Evolutionary conservation across 371 early-diverging fungal species (phyloP), one percentile per base, ranked within the genome.

Genomic region (Apophysomyces sp.): DNA sequence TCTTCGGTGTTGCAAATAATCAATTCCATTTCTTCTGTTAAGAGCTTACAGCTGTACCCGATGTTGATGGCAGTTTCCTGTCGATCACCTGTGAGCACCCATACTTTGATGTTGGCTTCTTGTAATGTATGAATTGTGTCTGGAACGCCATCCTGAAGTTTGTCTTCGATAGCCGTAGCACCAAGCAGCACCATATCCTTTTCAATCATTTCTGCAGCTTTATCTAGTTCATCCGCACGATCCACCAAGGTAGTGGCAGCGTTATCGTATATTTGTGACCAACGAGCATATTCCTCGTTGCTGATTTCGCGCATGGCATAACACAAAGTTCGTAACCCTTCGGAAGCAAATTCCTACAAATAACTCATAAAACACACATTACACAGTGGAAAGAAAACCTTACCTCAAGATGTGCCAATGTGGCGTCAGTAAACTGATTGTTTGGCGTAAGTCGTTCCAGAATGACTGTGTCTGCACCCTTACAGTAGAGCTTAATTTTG

Each of bases 121-220:
- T 91, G 92, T 54, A 99, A 79, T 5, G 93, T 93, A 63, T 90
- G 87, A 59, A 99, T 96, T 0, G 99, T 97, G 63, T 97, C 94
- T 18, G 97, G 95, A 3, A 98, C 99, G 49, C 95, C 95, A 62
- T 98, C 98, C 82, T 99, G 99, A 9, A 99, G 78, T 70, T 93
- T 94, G 76, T 99, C 99, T 81, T 99, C 99, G 67, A 99, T 98
- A 3, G 98, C 99, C 0, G 99, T 98, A 3, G 98, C 96, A 5
- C 99, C 99, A 12, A 99, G 64, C 60, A 97, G 75, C 53, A 89
- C 81, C 77, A 98, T 70, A 41, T 97, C 84, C 61, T 91, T 86
- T 69, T 98, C 99, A 66, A 98, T 97, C 62, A 94, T 58, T 62
- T 97, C 98, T 0, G 96, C 96, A 15, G 93, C 96, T 65, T 87